A percentile compares a stretch with the other conserved stretches of the same genome.
Conservation (phyloP, 2,329 filamentous ascomycete genomes). For the Cyphellophora attinorum region DNA sequence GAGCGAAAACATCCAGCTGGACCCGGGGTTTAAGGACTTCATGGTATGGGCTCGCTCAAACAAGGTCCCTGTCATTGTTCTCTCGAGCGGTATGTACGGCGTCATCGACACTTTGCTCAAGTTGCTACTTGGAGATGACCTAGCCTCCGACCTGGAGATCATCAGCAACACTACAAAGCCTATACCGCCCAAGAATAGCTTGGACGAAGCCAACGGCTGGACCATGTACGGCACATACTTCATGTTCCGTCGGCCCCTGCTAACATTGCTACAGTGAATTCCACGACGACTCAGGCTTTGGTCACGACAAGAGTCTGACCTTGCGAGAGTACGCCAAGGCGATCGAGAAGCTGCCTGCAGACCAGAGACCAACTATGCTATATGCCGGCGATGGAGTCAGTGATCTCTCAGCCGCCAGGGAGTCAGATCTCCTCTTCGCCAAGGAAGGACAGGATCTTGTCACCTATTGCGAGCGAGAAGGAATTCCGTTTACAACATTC, state of each 20-base stretch:
- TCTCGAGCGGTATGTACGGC: conserved; percentile 87
- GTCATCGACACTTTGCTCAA: conserved; percentile 77
- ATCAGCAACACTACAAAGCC: conserved; percentile 73
- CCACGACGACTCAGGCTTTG: conserved; percentile 71
- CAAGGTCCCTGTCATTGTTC: conserved; percentile 84
- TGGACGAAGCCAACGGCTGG: conserved; percentile 78
- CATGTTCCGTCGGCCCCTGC: too few relatives aligned
- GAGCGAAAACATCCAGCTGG: conserved; percentile 73
- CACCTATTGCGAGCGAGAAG: conserved; percentile 72
- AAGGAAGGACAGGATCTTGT: conserved; percentile 87
- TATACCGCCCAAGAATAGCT: conserved; percentile 56
- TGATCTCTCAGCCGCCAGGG: conserved; percentile 80
- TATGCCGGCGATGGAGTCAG: conserved; percentile 94
- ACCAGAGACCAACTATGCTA: conserved; percentile 69
- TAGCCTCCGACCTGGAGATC: conserved; percentile 68
- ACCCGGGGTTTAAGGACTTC: conserved; percentile 81
- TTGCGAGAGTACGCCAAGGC: conserved; percentile 69
- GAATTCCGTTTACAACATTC: conserved; percentile 81
- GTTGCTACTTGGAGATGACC: conserved; percentile 67
- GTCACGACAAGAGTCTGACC: conserved; percentile 93
- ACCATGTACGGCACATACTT: too few relatives aligned
- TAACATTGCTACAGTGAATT: conserved; percentile 47
- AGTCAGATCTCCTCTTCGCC: conserved; percentile 88
- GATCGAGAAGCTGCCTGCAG: conserved; percentile 48
- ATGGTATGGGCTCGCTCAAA: conserved; percentile 70